Evolutionary conservation across 73 alveolate genomes (phyloP).

Genomic region (Paramecium primaurelia): DNA sequence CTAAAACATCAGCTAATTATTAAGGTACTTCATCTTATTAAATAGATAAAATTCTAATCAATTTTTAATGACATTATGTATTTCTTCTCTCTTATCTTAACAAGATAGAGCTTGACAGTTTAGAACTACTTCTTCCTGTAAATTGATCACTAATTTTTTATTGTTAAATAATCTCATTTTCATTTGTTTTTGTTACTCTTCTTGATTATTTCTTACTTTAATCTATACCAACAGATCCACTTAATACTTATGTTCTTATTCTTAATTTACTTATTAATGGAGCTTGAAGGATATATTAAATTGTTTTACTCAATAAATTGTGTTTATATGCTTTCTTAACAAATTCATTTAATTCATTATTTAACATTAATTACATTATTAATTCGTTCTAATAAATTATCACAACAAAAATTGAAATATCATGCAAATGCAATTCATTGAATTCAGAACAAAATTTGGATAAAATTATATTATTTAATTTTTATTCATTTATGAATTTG

Average conservation of each 20-base stretch:
- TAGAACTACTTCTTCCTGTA: conserved; percentile 15
- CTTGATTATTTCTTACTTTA: background rate
- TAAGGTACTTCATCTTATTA: background rate
- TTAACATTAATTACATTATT: background rate
- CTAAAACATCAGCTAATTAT: background rate
- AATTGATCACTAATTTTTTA: background rate
- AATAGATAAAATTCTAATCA: background rate
- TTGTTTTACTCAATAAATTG: background rate
- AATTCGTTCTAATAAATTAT: background rate
- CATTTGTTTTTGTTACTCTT: background rate
- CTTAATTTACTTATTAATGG: background rate
- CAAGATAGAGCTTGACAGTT: background rate
- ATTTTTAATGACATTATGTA: background rate
- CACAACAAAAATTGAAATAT: background rate
- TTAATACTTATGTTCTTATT: background rate
- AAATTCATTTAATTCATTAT: background rate
- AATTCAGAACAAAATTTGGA: background rate
- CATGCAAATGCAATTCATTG: background rate
- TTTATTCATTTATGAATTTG: background rate
- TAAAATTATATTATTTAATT: background rate
- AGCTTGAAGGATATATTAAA: background rate
- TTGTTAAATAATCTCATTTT: background rate
- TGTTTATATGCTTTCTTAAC: background rate
- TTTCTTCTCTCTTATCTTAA: background rate
- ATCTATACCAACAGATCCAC: background rate